Percentiles rank a stretch among this genome's conserved stretches.
Conservation (phyloP, 768 basidiomycete genomes). For the Podaxis sp. region DNA sequence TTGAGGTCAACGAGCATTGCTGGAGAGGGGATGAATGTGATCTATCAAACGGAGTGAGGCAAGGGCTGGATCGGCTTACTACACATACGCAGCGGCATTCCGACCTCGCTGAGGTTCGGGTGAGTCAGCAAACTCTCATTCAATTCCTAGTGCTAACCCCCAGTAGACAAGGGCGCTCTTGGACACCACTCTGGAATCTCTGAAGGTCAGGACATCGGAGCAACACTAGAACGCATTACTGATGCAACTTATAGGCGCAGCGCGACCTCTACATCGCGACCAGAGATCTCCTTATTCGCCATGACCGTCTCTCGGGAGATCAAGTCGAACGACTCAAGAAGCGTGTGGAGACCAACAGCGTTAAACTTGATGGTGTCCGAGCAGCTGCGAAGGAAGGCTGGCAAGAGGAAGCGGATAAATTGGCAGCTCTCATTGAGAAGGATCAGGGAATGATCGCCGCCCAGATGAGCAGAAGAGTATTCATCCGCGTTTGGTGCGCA, state of each 20-base stretch:
- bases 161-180: slow-evolving; percentile 62
- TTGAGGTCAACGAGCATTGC: slow-evolving; percentile 77
- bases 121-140: slow-evolving; percentile 32
- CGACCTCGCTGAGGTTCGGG: slow-evolving; percentile 72
- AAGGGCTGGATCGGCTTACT: slow-evolving; percentile 68
- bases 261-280: slow-evolving; percentile 86
- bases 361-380: slow-evolving; percentile 76
- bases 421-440: slow-evolving; percentile 71
- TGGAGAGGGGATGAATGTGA: slow-evolving; percentile 86
- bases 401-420: slow-evolving; percentile 82
- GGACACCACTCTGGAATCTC: slow-evolving; percentile 69
- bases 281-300: slow-evolving; percentile 82
- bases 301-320: slow-evolving; percentile 87
- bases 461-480: slow-evolving; percentile 76
- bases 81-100: slow-evolving; percentile 69
- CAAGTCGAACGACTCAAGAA: slow-evolving; percentile 87
- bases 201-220: slow-evolving; percentile 55
- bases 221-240: background rate
- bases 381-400: slow-evolving; percentile 75
- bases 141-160: slow-evolving; percentile 8
- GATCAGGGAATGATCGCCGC: slow-evolving; percentile 82
- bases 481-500: slow-evolving; percentile 81
- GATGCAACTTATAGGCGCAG: slow-evolving; percentile 31
- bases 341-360: slow-evolving; percentile 72
- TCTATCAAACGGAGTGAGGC: slow-evolving; percentile 72